Base-by-base conservation (phyloP, 108 stramenopile species). In the Pseudonitzschia delicatissima region DNA sequence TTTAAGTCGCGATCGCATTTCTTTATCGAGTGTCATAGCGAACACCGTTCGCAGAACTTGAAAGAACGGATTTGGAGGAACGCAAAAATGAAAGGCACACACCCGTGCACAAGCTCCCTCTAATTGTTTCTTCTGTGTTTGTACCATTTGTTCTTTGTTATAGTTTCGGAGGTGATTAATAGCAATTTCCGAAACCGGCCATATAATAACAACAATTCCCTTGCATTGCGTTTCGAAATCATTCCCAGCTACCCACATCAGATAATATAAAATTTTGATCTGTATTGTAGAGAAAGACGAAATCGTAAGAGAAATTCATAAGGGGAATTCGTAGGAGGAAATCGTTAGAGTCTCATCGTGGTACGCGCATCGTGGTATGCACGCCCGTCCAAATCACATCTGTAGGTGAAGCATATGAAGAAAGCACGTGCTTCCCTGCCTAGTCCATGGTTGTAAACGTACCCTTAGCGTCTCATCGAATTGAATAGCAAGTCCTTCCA, bases 151-250 rank as follows among this genome's bases (percentile, higher is more conserved):
- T 27, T 55, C 53, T 32, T 33, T 55, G 32, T 55, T 55, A n/a
- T n/a, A n/a, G n/a, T 44, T 44, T 53, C 27, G 28, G 13, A 32
- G 3, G 18, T 55, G 53, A 11, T 33, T 31, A 5, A 55, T 55
- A 13, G 53, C 53, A 55, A 55, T 11, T 8, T 55, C 53, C 32
- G 53, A 32, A 13, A 33, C 31, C 13, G 53, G 53, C 53, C 60
- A 61, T 42, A 61, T 61, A 27, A 61, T 18, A 26, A 42, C 60
- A 42, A 61, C 60, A n/a, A 61, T 15, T 17, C 60, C 60, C 7
- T 23, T 37, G 9, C 4, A 13, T 61, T 61, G 60, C 4, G 60
- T 40, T 42, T 61, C 60, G 3, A 40, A 4, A 61, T 61, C 60
- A 9, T 42, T 12, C 18, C 35, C 39, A 9, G 25, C 39, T 37